Evolutionary conservation across 768 basidiomycete species (phyloP), one percentile per base, ranked within the genome.

Genomic region (Lentinula boryana): DNA sequence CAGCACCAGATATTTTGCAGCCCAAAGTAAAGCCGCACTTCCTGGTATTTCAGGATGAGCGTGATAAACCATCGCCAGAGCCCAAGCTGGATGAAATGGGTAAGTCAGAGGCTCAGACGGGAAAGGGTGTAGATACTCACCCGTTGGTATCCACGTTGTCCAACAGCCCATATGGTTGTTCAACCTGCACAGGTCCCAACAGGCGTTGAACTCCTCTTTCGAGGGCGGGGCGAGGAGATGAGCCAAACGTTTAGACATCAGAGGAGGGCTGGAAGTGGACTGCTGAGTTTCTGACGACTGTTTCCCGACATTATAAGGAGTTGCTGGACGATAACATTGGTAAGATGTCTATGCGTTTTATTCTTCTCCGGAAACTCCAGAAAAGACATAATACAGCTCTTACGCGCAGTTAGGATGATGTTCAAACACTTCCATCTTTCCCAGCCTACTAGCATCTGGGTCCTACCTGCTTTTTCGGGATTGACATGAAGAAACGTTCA

Each of bases 111-210:
- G 51, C 2, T 12, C 31, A 35, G 15, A 33, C 1, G 15, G 7
- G 23, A n/a, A 9, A 16, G 55, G 18, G 23, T 27, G 27, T 58
- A 35, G 27, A 27, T 27, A 56, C 55, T 27, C 52, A 68, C 72
- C 68, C 41, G 69, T 66, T 21, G 72, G 70, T 1, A 72, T 56
- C 62, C 66, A 74, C 10, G 71, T 67, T 4, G 70, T 68, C 68
- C 69, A 71, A 56, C 69, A 72, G 18, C 72, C 72, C 49, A 74
- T 72, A 55, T 72, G 70, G 49, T 70, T 72, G 51, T 70, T 65
- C 33, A 71, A 52, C 2, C 72, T 63, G 58, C 71, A 74, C n/a
- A 74, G 63, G 38, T 72, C 71, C 66, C 68, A 73, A 40, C 72
- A 73, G 10, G 70, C 71, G 23, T 60, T 64, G 18, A 70, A 21